phyloP scores from a whole-genome alignment of 768 basidiomycete genomes.

The Trichaptum fuscoviolaceum region DNA sequence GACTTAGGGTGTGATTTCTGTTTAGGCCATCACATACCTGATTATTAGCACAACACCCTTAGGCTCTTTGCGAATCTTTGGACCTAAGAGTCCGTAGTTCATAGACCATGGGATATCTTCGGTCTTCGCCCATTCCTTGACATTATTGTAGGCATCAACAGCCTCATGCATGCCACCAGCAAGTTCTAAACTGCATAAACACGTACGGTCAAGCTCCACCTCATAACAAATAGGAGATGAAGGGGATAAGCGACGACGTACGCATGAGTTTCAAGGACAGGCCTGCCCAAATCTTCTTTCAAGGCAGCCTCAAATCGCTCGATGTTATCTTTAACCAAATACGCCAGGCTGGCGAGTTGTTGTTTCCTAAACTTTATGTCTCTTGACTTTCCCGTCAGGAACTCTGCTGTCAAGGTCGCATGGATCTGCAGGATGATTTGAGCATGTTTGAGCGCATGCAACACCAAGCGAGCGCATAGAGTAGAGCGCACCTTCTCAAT shows the following conservation, averaged over 20 bases:
- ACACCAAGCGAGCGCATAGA: too few relatives aligned
- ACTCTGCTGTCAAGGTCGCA: constrained; percentile 46
- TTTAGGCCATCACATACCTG: constrained; percentile 9
- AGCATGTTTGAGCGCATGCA: neutral
- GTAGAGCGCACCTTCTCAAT: constrained; percentile 40
- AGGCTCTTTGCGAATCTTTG: constrained; percentile 65
- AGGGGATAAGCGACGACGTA: constrained; percentile 27
- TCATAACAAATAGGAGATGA: too few relatives aligned
- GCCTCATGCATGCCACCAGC: constrained; percentile 44
- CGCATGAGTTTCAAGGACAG: constrained; percentile 52
- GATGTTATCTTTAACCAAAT: constrained; percentile 69
- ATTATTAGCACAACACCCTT: constrained; percentile 74
- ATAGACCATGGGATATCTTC: constrained; percentile 50
- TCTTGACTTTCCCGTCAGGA: constrained; percentile 59
- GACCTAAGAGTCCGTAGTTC: constrained; percentile 54
- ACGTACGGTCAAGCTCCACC: neutral
- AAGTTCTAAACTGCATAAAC: constrained; percentile 58
- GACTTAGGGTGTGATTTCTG: neutral
- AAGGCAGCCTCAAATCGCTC: constrained; percentile 56
- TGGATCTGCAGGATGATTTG: constrained; percentile 40
- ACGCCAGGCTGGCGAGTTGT: constrained; percentile 70
- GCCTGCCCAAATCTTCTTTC: constrained; percentile 58
- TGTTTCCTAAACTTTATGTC: constrained; percentile 63
- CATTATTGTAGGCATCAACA: constrained; percentile 48
- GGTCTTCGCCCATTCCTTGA: constrained; percentile 73